phyloP scores from a whole-genome alignment of 1,284 basidiomycete genomes.

The Lignosus rhinocerotis region DNA sequence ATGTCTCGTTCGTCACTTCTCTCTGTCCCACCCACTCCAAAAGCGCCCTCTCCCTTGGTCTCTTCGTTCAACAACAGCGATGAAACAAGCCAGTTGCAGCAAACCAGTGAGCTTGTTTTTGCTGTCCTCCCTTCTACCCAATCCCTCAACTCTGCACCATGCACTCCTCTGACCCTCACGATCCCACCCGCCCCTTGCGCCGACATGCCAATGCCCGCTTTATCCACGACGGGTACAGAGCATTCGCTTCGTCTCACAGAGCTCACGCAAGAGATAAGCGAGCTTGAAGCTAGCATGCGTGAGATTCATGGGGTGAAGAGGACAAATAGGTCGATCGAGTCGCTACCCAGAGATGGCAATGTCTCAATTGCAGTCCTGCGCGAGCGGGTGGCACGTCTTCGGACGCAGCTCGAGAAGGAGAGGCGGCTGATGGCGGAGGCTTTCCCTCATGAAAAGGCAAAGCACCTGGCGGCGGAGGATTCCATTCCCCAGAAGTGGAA shows the following conservation, averaged over 20 bases:
- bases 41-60: not conserved
- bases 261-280: slow-evolving; percentile 12
- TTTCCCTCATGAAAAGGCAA: slow-evolving; percentile 2
- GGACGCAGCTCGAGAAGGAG: slow-evolving; percentile 10
- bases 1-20: not conserved
- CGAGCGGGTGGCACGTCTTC: slow-evolving; percentile 1
- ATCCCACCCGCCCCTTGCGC: slow-evolving; percentile 12
- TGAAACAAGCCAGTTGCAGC: not conserved
- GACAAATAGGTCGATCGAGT: too few relatives aligned
- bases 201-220: slow-evolving; percentile 17
- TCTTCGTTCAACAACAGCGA: not conserved
- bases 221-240: slow-evolving; percentile 17
- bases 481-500: not conserved
- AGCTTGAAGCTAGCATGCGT: slow-evolving; percentile 12
- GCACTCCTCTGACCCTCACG: not conserved
- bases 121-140: not conserved
- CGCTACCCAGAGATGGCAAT: not conserved
- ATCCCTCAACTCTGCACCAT: not conserved
- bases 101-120: not conserved
- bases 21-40: not conserved
- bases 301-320: not conserved
- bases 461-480: not conserved
- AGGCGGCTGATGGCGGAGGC: slow-evolving; percentile 9
- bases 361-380: not conserved
- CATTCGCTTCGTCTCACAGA: slow-evolving; percentile 14